Percentiles rank a stretch among this genome's conserved stretches.
phyloP scores from a whole-genome alignment of 2,329 filamentous ascomycete species.

The Fusarium temperatum region DNA sequence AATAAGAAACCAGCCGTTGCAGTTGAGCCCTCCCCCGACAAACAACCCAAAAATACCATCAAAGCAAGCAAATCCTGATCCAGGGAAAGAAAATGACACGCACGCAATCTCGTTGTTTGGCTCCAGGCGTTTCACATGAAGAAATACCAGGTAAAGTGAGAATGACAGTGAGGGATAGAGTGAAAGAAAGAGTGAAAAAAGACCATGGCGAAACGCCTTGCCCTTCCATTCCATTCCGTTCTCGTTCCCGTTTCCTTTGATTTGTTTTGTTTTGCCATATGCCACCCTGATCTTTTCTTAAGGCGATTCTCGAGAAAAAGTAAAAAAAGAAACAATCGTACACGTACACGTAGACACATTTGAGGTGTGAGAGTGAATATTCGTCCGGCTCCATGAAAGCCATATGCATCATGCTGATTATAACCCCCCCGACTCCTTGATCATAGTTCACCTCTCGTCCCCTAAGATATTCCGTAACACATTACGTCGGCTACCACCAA shows the following conservation, averaged over 20 bases:
- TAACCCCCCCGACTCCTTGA: conserved; percentile 40
- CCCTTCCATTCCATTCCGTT: conserved; percentile 22
- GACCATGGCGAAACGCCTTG: conserved; percentile 39
- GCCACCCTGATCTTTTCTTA: conserved; percentile 46
- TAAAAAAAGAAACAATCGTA: conserved; percentile 49
- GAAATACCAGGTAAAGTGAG: conserved; percentile 30
- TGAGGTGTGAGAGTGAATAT: conserved; percentile 41
- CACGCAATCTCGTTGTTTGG: conserved; percentile 37
- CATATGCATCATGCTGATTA: conserved; percentile 46
- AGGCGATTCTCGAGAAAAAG: conserved; percentile 45
- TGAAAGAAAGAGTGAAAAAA: conserved; percentile 26
- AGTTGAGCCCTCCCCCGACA: conserved; percentile 38
- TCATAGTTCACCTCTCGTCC: conserved; percentile 27
- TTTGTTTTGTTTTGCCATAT: conserved; percentile 27
- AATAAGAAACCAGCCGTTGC: conserved; percentile 40
- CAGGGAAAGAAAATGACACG: conserved; percentile 37
- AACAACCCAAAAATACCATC: conserved; percentile 40
- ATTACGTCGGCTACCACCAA: conserved; percentile 38
- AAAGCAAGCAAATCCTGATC: conserved; percentile 40
- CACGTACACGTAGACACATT: conserved; percentile 49
- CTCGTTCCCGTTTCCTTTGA: conserved; percentile 9
- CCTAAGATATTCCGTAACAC: conserved; percentile 34
- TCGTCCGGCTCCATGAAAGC: conserved; percentile 38
- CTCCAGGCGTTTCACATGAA: conserved; percentile 20
- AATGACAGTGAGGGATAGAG: conserved; percentile 25